Base-by-base conservation (phyloP, 179 eudicot species). In the Drosera spatulata region DNA sequence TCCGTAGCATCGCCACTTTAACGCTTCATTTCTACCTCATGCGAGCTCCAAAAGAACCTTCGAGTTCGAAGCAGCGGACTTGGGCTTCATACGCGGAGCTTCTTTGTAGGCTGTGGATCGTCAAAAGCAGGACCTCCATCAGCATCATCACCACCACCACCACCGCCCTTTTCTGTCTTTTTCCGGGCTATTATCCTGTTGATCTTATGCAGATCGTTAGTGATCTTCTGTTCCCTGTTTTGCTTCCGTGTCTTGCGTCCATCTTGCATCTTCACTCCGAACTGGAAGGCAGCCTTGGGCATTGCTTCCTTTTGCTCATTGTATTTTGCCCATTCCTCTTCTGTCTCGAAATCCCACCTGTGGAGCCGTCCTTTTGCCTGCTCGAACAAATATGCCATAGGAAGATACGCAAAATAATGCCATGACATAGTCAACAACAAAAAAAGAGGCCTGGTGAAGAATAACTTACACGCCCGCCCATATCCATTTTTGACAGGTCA, bases 221-320 rank as follows among this genome's bases (percentile, higher is more conserved):
- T 91, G 33, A 91, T 74, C 77, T 91, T 91, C 76, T 88, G 98
- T 7, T 91, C 98, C 69, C 80, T 91, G 73, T 88, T 91, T 53
- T 84, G 90, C 71, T 91, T 91, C 47, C 91, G 67, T 15, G 96
- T 91, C 79, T 88, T 91, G 12, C 96, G 76, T 14, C 98, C 98
- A 67, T 91, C 96, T 75, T 91, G 98, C 98, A 91, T 91, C 79
- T 91, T 91, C 75, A 91, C 98, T 1, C 98, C 98, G 67, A 91
- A 91, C 80, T 91, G 98, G 83, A 84, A 91, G 54, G 98, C 98
- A 60, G 95, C 96, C 76, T 91, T 91, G 0, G 98, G 98, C 98
- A 89, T 91, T 70, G 99, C 99, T 74, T 93, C 99, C 76, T 89
- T 91, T 66, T 88, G 93, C 66, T 91, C 98, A 41, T 91, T 89